Evolutionary conservation across 495 filamentous ascomycete genomes (phyloP).

Genomic region (Penicillium silybi): DNA sequence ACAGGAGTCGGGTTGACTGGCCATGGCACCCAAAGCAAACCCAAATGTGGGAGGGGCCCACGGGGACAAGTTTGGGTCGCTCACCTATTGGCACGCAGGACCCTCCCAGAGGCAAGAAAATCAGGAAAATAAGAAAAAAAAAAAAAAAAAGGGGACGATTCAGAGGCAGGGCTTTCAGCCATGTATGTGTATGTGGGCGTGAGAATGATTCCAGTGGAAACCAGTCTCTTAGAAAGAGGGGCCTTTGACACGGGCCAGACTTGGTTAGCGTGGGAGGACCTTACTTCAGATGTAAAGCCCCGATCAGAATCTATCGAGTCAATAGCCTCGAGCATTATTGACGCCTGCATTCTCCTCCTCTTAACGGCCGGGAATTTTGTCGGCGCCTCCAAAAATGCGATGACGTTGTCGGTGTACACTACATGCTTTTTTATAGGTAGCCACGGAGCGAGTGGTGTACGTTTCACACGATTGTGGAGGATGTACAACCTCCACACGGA

Average conservation of each 20-base stretch:
- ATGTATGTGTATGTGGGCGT: constrained; percentile 3
- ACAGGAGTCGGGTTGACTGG: background rate
- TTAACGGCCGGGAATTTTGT: background rate
- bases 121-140: background rate
- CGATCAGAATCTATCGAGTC: constrained; percentile 4
- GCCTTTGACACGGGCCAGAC: constrained; percentile 25
- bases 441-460: too few relatives aligned
- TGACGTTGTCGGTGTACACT: too few relatives aligned
- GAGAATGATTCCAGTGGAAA: constrained; percentile 3
- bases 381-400: background rate
- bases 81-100: constrained; percentile 14
- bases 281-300: constrained; percentile 13
- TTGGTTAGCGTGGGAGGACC: constrained; percentile 22
- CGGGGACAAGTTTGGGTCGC: constrained; percentile 7
- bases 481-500: constrained; percentile 8
- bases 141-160: constrained; percentile 12
- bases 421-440: too few relatives aligned
- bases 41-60: constrained; percentile 17
- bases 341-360: constrained; percentile 17
- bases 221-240: constrained; percentile 2
- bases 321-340: constrained; percentile 26
- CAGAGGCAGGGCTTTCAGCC: constrained; percentile 15
- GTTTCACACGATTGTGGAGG: too few relatives aligned
- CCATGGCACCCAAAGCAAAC: constrained; percentile 10
- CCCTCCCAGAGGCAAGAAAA: constrained; percentile 8